Conservation (phyloP, 306 rosid genomes). For the Pyrus communis region DNA sequence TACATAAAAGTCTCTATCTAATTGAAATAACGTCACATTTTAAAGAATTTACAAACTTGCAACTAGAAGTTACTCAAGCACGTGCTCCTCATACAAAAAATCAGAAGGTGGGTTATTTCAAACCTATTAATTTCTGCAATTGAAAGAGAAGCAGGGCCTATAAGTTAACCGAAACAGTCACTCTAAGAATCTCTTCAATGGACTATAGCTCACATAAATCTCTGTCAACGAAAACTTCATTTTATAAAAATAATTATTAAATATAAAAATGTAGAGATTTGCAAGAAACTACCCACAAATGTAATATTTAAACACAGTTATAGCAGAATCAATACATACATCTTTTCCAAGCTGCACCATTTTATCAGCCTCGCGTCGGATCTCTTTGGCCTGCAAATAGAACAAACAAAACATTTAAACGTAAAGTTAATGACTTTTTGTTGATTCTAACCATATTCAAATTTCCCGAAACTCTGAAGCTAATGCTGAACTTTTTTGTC, state of each 20-base stretch:
- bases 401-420: neutral
- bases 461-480: neutral
- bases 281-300: neutral
- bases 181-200: neutral
- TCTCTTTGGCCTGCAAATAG: slow-evolving; percentile 68
- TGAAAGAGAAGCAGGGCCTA: neutral
- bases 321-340: slow-evolving; percentile 20
- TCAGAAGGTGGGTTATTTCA: neutral
- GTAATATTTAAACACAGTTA: neutral
- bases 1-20: neutral
- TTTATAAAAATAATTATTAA: neutral
- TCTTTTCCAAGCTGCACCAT: slow-evolving; percentile 97
- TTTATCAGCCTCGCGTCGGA: slow-evolving; percentile 80
- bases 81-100: neutral
- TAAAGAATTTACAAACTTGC: neutral
- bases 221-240: neutral
- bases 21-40: neutral
- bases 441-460: neutral
- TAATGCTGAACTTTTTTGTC: neutral
- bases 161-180: neutral
- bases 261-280: neutral
- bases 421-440: neutral
- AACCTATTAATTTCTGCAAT: neutral
- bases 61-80: neutral
- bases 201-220: neutral